Evolutionary conservation across 2,329 filamentous ascomycete species (phyloP).

Genomic region (Penicillium carneum): DNA sequence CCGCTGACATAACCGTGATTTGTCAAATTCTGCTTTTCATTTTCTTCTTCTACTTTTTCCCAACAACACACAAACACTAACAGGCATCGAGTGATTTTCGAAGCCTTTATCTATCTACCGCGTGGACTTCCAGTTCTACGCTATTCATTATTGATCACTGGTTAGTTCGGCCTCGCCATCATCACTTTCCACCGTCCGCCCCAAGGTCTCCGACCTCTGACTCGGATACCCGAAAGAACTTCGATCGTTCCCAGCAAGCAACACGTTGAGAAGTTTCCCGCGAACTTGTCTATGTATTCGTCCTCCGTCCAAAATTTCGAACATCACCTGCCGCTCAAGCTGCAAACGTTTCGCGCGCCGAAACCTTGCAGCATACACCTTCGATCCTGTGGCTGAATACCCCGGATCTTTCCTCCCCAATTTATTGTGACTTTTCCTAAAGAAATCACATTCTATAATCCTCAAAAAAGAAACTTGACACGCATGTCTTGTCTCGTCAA

Average conservation of each 20-base stretch:
- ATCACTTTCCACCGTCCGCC: slow-evolving; percentile 27
- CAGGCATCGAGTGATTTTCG: slow-evolving; percentile 24
- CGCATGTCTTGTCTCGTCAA: slow-evolving; percentile 67
- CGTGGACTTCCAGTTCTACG: slow-evolving; percentile 29
- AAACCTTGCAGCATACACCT: slow-evolving; percentile 90
- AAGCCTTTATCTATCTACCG: slow-evolving; percentile 25
- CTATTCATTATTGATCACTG: slow-evolving; percentile 9
- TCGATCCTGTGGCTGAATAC: slow-evolving; percentile 86
- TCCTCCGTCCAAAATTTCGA: slow-evolving; percentile 92
- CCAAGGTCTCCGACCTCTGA: slow-evolving; percentile 33
- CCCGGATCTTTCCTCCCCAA: slow-evolving; percentile 34
- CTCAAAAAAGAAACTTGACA: slow-evolving; percentile 43
- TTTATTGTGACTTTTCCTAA: slow-evolving; percentile 37
- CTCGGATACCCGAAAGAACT: slow-evolving; percentile 40
- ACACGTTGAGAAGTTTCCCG: slow-evolving; percentile 43
- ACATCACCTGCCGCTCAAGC: slow-evolving; percentile 91
- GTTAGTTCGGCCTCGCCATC: slow-evolving; percentile 32
- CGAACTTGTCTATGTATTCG: slow-evolving; percentile 94
- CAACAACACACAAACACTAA: slow-evolving; percentile 20
- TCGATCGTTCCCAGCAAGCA: slow-evolving; percentile 49
- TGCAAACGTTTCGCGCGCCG: slow-evolving; percentile 95
- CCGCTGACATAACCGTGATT: slow-evolving; percentile 36
- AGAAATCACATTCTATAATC: slow-evolving; percentile 48
- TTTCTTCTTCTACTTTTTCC: slow-evolving; percentile 27
- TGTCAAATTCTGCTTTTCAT: slow-evolving; percentile 35